Percentiles rank a stretch among this genome's conserved stretches.
Conservation (phyloP, 129 eudicot genomes). For the Arctium minus region DNA sequence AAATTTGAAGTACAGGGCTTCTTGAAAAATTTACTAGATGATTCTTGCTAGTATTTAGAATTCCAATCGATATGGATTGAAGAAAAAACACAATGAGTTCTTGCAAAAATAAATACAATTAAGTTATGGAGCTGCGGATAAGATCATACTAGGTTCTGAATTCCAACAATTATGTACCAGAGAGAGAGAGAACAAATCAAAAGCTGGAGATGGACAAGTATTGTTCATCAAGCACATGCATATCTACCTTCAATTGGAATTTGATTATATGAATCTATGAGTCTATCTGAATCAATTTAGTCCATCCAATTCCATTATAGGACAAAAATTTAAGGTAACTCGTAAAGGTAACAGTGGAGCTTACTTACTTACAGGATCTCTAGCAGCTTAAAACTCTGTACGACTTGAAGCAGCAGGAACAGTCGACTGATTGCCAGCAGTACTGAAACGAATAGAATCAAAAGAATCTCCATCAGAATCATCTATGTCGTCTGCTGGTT, state of each 20-base stretch:
- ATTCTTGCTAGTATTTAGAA: not conserved
- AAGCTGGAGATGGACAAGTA: not conserved
- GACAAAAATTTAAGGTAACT: not conserved
- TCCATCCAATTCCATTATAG: not conserved
- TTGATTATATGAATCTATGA: not conserved
- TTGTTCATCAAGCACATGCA: not conserved
- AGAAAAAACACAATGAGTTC: not conserved
- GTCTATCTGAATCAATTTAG: conserved; percentile 3
- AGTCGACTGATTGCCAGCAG: not conserved
- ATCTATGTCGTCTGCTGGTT: not conserved
- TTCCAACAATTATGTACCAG: not conserved
- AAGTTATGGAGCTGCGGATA: not conserved
- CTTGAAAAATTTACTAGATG: not conserved
- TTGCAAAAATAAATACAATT: not conserved
- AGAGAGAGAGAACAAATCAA: not conserved
- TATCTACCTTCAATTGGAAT: not conserved
- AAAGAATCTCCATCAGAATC: conserved; percentile 15
- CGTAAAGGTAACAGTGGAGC: not conserved
- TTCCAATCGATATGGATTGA: not conserved
- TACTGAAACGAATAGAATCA: not conserved
- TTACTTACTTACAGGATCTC: conserved; percentile 15
- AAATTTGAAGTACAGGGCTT: not conserved
- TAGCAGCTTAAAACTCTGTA: not conserved
- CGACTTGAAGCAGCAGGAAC: not conserved
- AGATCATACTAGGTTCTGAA: not conserved